A percentile compares a stretch with the other conserved stretches of the same genome.
phyloP scores from a whole-genome alignment of 139 green algal species.

The Edaphochlamys debaryana region DNA sequence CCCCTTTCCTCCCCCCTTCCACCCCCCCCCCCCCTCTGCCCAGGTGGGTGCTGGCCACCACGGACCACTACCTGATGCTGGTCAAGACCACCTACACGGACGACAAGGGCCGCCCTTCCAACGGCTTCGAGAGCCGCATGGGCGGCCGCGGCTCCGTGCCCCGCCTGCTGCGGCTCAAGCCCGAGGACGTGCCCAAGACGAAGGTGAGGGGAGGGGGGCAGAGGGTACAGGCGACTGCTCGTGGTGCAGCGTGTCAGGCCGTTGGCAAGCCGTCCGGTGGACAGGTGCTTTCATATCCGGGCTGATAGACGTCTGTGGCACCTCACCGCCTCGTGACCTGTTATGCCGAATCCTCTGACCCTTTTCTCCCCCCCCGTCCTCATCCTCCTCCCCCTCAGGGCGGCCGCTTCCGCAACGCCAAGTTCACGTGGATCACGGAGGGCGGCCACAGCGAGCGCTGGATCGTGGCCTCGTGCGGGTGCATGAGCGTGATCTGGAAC shows the following conservation, averaged over 20 bases:
- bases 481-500: conserved; percentile 87
- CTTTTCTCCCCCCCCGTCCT: background rate
- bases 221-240: too few relatives aligned
- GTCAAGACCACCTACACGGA: conserved; percentile 87
- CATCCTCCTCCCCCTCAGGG: background rate
- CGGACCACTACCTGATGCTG: conserved; percentile 93
- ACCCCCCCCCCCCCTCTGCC: too few relatives aligned
- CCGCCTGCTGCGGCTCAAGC: conserved; percentile 89
- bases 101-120: conserved; percentile 59
- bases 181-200: conserved; percentile 67
- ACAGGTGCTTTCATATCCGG: too few relatives aligned
- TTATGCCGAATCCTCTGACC: too few relatives aligned
- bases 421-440: conserved; percentile 87
- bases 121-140: conserved; percentile 81
- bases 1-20: too few relatives aligned
- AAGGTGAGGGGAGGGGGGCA: background rate
- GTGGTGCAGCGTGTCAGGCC: too few relatives aligned
- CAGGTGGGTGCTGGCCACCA: conserved; percentile 95
- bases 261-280: too few relatives aligned
- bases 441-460: conserved; percentile 82
- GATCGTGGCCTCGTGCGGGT: conserved; percentile 84
- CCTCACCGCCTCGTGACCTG: too few relatives aligned
- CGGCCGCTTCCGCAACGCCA: conserved; percentile 44
- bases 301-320: too few relatives aligned
- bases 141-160: conserved; percentile 74